Evolutionary conservation across 2,329 filamentous ascomycete species (phyloP).

Genomic region (Mycosphaerella arachidis): DNA sequence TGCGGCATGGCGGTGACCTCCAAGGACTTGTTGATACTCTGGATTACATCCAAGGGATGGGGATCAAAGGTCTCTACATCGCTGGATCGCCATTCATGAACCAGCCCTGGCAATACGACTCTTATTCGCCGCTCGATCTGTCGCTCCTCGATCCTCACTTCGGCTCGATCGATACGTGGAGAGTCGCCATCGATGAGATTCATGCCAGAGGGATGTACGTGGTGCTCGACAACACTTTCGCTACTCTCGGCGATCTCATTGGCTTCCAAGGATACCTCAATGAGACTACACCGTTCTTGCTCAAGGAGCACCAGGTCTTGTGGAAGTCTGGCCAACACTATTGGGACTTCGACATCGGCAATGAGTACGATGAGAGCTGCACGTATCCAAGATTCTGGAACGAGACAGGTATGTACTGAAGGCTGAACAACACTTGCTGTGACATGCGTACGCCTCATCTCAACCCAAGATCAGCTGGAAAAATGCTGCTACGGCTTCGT

Average conservation of each 20-base stretch:
- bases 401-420: constrained; percentile 35
- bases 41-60: constrained; percentile 51
- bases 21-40: constrained; percentile 56
- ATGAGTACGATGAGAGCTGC: constrained; percentile 46
- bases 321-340: constrained; percentile 55
- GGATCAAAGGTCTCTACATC: constrained; percentile 59
- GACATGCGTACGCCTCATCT: background rate
- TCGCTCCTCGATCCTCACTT: constrained; percentile 60
- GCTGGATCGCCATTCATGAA: constrained; percentile 61
- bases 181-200: constrained; percentile 53
- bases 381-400: constrained; percentile 58
- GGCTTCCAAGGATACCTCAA: constrained; percentile 59
- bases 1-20: constrained; percentile 59
- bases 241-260: constrained; percentile 59
- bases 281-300: constrained; percentile 50
- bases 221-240: constrained; percentile 59
- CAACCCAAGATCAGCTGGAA: background rate
- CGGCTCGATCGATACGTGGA: constrained; percentile 55
- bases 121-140: constrained; percentile 53
- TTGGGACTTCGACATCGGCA: constrained; percentile 52
- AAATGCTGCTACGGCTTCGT: background rate
- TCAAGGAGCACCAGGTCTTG: constrained; percentile 51
- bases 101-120: constrained; percentile 57
- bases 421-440: background rate
- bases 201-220: constrained; percentile 60